A percentile compares a stretch with the other conserved stretches of the same genome.
These are phyloP conservation scores for Poronia punctata DNA, from an alignment of 495 filamentous ascomycete species.

Conservation along the genomic window DNA sequence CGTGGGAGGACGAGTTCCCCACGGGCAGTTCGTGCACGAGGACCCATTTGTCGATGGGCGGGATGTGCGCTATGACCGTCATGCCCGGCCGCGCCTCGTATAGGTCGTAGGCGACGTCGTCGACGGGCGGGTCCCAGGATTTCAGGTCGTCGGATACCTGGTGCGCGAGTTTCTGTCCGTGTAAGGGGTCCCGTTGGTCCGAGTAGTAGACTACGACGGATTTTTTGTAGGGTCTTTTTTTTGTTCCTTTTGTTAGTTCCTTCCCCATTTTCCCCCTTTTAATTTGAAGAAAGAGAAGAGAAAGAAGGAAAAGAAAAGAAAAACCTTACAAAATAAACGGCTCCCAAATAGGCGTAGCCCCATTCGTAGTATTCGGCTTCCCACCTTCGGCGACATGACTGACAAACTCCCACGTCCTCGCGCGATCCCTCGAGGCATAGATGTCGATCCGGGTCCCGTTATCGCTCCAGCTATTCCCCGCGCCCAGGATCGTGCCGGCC, in stretches of 20 bases:
- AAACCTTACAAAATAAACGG: conserved; percentile 52
- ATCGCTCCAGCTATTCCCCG: conserved; percentile 57
- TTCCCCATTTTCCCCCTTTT: too few species aligned
- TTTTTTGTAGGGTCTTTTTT: conserved; percentile 37
- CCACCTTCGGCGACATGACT: conserved; percentile 60
- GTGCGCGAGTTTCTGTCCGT: conserved; percentile 63
- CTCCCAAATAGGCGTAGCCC: conserved; percentile 63
- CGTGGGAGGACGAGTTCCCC: too few species aligned
- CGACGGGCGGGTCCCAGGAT: conserved; percentile 50
- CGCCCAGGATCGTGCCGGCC: conserved; percentile 53
- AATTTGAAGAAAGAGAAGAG: too few species aligned
- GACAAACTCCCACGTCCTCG: conserved; percentile 58
- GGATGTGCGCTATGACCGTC: conserved; percentile 50
- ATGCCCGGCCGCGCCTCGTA: conserved; percentile 64
- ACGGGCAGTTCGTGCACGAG: conserved; percentile 54
- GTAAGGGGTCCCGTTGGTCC: conserved; percentile 56
- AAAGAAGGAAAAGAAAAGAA: too few species aligned
- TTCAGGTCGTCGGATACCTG: conserved; percentile 50
- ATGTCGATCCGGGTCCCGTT: conserved; percentile 59
- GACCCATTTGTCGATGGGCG: conserved; percentile 53
- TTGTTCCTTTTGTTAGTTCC: too few species aligned
- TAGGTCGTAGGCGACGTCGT: conserved; percentile 52
- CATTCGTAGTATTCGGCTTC: conserved; percentile 52
- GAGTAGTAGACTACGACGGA: conserved; percentile 61
- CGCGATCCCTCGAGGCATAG: conserved; percentile 54